A percentile compares a stretch with the other conserved stretches of the same genome.
Evolutionary conservation across 2,329 filamentous ascomycete genomes (phyloP).

Genomic region (Aspergillus udagawae): DNA sequence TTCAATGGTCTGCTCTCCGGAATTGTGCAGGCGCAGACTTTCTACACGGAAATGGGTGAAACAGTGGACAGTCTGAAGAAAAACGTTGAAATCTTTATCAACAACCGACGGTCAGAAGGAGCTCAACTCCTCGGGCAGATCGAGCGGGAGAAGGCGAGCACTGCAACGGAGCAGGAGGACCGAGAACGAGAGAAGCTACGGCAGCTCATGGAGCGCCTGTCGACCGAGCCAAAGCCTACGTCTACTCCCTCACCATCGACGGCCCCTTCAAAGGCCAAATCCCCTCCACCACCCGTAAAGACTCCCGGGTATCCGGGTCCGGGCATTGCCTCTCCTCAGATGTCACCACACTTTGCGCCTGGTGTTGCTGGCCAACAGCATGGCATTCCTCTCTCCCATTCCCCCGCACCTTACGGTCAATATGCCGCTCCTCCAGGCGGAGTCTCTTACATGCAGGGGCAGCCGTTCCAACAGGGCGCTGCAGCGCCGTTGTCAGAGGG

Average conservation of each 20-base stretch:
- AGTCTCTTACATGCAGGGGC: constrained; percentile 25
- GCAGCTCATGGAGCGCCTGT: constrained; percentile 92
- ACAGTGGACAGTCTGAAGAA: constrained; percentile 88
- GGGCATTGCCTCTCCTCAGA: constrained; percentile 38
- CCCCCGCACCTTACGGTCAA: constrained; percentile 34
- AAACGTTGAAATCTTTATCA: constrained; percentile 96
- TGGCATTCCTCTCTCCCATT: constrained; percentile 30
- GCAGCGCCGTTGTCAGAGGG: constrained; percentile 40
- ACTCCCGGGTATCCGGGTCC: constrained; percentile 28
- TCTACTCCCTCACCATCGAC: constrained; percentile 32
- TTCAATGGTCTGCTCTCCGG: constrained; percentile 87
- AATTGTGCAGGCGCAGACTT: constrained; percentile 79
- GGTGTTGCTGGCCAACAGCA: constrained; percentile 22
- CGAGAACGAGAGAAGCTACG: constrained; percentile 80
- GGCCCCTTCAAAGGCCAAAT: constrained; percentile 43
- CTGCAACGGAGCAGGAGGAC: constrained; percentile 61
- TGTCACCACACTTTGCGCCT: constrained; percentile 34
- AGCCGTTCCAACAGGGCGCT: constrained; percentile 40
- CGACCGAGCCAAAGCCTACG: constrained; percentile 59
- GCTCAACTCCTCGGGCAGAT: constrained; percentile 86
- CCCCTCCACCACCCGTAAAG: constrained; percentile 32
- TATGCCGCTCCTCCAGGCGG: constrained; percentile 25
- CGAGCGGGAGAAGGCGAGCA: constrained; percentile 69
- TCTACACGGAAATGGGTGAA: constrained; percentile 94
- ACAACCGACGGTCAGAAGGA: constrained; percentile 86